Evolutionary conservation across 371 early-diverging fungal species (phyloP), one percentile per base, ranked within the genome.

Genomic region (Saksenaea vasiformis): DNA sequence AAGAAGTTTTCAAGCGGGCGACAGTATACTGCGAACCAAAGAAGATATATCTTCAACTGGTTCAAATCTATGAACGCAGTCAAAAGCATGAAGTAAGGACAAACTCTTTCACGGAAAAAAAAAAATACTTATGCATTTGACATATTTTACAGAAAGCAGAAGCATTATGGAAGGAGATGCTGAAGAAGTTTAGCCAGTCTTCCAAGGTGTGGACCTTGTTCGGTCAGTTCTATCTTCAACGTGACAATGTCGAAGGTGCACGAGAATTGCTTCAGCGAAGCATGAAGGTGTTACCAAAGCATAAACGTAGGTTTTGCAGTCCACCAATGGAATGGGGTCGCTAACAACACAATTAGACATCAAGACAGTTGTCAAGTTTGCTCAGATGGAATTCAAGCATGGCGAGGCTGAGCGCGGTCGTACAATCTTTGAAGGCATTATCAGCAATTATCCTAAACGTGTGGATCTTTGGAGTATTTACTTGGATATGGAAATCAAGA

Each of bases 391-490:
- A 79, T 98, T 94, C 86, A 92, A 92, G 78, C 80, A 90, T 65
- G 97, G 96, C 41, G 95, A 96, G 70, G 83, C 92, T 19, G 98
- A 98, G 73, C 90, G 96, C 66, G 98, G 96, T 13, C 89, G 98
- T 51, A 97, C 99, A 0, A 87, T 98, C 64, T 91, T 97, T 71
- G 98, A 98, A 82, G 94, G 95, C 41, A 83, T 98, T 38, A 79
- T 98, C 74, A 87, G 87, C 74, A 91, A 89, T 61, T 90, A 95
- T 68, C 97, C 97, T 24, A 98, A 96, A 76, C 87, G 97, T 9
- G 73, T 93, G 34, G 98, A 98, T 81, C 75, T 98, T 58, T 98
- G 98, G 98, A 90, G 88, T 13, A 82, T 98, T 13, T 98, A 95
- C 67, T 68, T 97, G 60, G 98, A 98, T 73, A 93, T 95, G 95